These are phyloP conservation scores for Austroboletus festivus DNA, from an alignment of 768 basidiomycete species.

Conservation along the genomic window DNA sequence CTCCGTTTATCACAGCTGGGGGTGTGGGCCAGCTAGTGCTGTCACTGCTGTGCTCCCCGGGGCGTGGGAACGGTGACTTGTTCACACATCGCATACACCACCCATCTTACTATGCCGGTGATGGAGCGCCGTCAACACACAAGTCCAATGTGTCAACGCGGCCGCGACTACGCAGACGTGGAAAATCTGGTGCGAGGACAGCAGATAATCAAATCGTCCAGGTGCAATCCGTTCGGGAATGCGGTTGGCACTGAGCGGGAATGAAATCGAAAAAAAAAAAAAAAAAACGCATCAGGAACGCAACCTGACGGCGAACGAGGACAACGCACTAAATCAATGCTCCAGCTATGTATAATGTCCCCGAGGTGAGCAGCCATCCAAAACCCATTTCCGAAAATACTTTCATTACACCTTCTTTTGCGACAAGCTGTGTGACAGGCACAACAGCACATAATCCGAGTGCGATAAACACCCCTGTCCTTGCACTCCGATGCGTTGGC, in stretches of 20 bases:
- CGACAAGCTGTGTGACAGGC: slow-evolving; percentile 64
- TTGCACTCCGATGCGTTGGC: slow-evolving; percentile 69
- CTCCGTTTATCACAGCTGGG: slow-evolving; percentile 25
- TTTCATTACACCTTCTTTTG: slow-evolving; percentile 53
- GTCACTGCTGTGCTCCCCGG: slow-evolving; percentile 9
- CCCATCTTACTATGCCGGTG: slow-evolving; percentile 47
- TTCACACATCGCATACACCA: slow-evolving; percentile 21
- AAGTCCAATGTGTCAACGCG: slow-evolving; percentile 62
- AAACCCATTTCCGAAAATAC: slow-evolving; percentile 65
- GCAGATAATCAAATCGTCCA: slow-evolving; percentile 75
- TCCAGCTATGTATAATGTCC: slow-evolving; percentile 72
- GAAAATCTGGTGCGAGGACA: slow-evolving; percentile 88
- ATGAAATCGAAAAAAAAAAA: slow-evolving; percentile 32
- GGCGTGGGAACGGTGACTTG: slow-evolving; percentile 27
- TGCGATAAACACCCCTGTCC: slow-evolving; percentile 75
- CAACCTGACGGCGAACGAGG: slow-evolving; percentile 28
- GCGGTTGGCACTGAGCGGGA: slow-evolving; percentile 68
- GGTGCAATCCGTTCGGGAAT: slow-evolving; percentile 75
- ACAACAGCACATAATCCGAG: slow-evolving; percentile 70
- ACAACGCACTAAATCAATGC: slow-evolving; percentile 76
- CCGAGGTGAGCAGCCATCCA: slow-evolving; percentile 65
- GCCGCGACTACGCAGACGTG: slow-evolving; percentile 77
- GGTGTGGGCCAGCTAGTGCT: slow-evolving; percentile 6
- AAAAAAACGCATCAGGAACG: slow-evolving; percentile 23
- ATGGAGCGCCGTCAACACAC: slow-evolving; percentile 53